These are phyloP conservation scores for Raffaelea albimanens DNA, from an alignment of 2,329 filamentous ascomycete genomes.

Conservation along the genomic window DNA sequence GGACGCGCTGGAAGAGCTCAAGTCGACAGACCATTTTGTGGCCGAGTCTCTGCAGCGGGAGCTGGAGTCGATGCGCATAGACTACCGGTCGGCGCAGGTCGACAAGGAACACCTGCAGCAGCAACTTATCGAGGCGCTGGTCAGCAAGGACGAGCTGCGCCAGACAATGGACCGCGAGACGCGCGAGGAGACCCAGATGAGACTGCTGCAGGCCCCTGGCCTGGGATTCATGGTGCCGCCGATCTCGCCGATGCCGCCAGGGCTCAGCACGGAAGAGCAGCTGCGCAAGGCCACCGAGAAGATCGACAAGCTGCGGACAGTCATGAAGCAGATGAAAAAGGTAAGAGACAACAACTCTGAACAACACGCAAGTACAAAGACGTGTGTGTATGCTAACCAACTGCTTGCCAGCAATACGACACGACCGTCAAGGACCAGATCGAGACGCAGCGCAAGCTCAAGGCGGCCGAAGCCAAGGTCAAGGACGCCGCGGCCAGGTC, in stretches of 20 bases:
- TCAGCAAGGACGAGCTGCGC: constrained; percentile 51
- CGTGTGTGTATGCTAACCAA: background rate
- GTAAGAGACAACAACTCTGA: constrained; percentile 30
- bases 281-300: constrained; percentile 38
- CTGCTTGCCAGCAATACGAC: constrained; percentile 42
- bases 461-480: constrained; percentile 32
- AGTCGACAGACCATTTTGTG: constrained; percentile 49
- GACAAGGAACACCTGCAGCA: constrained; percentile 49
- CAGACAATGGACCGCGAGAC: constrained; percentile 31
- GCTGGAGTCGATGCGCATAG: constrained; percentile 43
- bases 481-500: background rate
- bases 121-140: constrained; percentile 49
- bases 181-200: too few species aligned
- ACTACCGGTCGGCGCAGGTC: constrained; percentile 36
- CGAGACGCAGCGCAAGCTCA: constrained; percentile 45
- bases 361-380: background rate
- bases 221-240: constrained; percentile 11
- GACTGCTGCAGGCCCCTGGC: too few species aligned
- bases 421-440: constrained; percentile 46
- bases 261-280: constrained; percentile 17
- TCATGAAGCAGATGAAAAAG: constrained; percentile 48
- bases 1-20: constrained; percentile 44
- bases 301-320: constrained; percentile 47
- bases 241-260: constrained; percentile 8
- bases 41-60: constrained; percentile 49